Evolutionary conservation across 202 grass and related monocot species (phyloP), one percentile per base, ranked within the genome.

Genomic region (Panicum virgatum): DNA sequence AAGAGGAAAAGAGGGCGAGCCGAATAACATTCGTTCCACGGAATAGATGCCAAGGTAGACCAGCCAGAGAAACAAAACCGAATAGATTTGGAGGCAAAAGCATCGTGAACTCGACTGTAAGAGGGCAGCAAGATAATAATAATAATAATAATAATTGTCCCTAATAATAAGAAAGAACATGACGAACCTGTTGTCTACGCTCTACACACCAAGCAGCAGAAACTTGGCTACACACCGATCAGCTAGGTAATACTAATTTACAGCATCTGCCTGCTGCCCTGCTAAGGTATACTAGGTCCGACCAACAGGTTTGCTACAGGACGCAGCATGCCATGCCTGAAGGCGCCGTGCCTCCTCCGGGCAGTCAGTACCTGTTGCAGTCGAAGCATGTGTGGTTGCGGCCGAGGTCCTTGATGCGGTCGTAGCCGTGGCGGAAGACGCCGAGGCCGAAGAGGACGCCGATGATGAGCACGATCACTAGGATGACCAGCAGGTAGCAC

Each of bases 371-470:
- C 27, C 69, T 62, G 48, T 78, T 27, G 80, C 89, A 87, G 81
- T 91, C 85, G 81, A 73, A 88, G 84, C 81, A 84, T 81, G 76
- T 84, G 85, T 62, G 85, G 85, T 87, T 87, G 83, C 36, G 90
- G 74, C 73, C 66, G 61, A 88, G 37, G 9, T 84, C 86, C n/a
- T 0, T 80, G 79, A 88, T 1, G 56, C 25, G 78, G 20, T 91
- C 86, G 86, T 62, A 72, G 70, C 86, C 86, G 44, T 89, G 83
- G 27, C 42, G 77, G 83, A 92, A 92, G 75, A 92, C 80, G 79
- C 90, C 86, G 83, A 92, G 81, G 22, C 90, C 90, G 80, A 92
- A 92, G 64, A 92, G 86, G 80, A 92, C 86, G 78, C 90, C 90
- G 56, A 92, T 1, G 63, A 92, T 15, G 75, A 92, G 72, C 50